Conservation (phyloP, 805 yeast species). For the Wickerhamiella siamensis region DNA sequence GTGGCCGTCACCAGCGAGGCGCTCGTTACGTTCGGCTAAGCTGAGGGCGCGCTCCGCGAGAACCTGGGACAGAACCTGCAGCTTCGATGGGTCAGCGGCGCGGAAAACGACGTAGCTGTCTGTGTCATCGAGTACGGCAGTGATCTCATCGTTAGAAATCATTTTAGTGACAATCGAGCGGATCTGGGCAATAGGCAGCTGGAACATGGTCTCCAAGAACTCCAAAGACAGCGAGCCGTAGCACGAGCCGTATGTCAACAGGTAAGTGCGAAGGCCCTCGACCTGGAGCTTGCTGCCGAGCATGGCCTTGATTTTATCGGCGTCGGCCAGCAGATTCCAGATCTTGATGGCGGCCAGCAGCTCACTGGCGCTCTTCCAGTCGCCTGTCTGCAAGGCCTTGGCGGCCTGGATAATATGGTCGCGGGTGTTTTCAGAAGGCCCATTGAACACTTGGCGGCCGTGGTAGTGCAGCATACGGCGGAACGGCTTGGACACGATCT, state of each 20-base stretch:
- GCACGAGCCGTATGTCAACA: constrained; percentile 60
- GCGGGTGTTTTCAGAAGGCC: constrained; percentile 94
- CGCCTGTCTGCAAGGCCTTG: constrained; percentile 70
- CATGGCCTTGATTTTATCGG: constrained; percentile 42
- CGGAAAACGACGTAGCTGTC: constrained; percentile 51
- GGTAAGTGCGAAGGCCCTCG: constrained; percentile 86
- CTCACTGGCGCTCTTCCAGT: constrained; percentile 68
- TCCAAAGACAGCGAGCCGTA: constrained; percentile 60
- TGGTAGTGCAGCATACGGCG: constrained; percentile 82
- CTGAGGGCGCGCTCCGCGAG: constrained; percentile 69
- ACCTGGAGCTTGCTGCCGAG: constrained; percentile 66
- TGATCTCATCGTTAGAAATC: constrained; percentile 64
- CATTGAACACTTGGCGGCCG: constrained; percentile 88
- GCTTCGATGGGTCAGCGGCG: constrained; percentile 61
- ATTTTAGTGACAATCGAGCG: constrained; percentile 53
- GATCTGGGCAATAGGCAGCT: constrained; percentile 42
- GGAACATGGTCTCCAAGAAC: constrained; percentile 53
- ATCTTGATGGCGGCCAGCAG: constrained; percentile 64
- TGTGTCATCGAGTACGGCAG: constrained; percentile 58
- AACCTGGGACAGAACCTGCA: constrained; percentile 76
- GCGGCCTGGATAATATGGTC: constrained; percentile 91
- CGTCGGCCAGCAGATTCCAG: constrained; percentile 69
- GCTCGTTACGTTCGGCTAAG: constrained; percentile 72
- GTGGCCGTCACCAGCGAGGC: constrained; percentile 65
- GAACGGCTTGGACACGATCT: constrained; percentile 65